Evolutionary conservation across 2,329 filamentous ascomycete genomes (phyloP).

Genomic region (Arthroderma uncinatum): DNA sequence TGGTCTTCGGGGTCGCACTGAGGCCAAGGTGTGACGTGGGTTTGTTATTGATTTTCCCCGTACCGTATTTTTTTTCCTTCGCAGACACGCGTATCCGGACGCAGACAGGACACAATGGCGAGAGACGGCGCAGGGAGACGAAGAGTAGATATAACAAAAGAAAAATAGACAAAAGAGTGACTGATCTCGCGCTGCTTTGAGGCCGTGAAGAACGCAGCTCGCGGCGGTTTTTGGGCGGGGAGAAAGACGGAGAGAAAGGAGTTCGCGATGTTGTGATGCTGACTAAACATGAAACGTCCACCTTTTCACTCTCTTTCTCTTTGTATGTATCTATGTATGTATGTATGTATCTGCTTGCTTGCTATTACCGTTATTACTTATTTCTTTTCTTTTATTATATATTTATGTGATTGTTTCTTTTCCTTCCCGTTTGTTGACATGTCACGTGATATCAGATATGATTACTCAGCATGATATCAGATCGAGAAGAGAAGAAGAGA

Average conservation of each 20-base stretch:
- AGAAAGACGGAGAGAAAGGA: conserved; percentile 11
- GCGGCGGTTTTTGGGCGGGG: conserved; percentile 4
- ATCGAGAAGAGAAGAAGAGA: not conserved
- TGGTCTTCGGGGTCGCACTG: not conserved
- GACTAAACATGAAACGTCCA: not conserved
- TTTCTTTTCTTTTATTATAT: too few relatives aligned
- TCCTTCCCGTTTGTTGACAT: too few relatives aligned
- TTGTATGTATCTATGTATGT: too few relatives aligned
- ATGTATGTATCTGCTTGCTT: too few relatives aligned
- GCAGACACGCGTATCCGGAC: conserved; percentile 3
- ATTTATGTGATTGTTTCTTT: too few relatives aligned
- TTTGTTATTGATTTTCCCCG: not conserved
- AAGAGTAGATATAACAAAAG: conserved; percentile 10
- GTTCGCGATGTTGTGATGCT: not conserved
- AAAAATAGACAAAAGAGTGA: conserved; percentile 17
- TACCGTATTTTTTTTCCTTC: not conserved
- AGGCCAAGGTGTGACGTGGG: conserved; percentile 4
- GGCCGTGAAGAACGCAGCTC: not conserved
- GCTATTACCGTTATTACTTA: too few relatives aligned
- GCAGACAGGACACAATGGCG: not conserved
- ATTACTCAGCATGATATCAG: not conserved
- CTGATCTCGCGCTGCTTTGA: conserved; percentile 15
- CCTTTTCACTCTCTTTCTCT: too few relatives aligned
- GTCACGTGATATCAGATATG: too few relatives aligned
- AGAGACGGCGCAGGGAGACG: not conserved